Base-by-base conservation (phyloP, 306 rosid species). In the Vigna unguiculata region DNA sequence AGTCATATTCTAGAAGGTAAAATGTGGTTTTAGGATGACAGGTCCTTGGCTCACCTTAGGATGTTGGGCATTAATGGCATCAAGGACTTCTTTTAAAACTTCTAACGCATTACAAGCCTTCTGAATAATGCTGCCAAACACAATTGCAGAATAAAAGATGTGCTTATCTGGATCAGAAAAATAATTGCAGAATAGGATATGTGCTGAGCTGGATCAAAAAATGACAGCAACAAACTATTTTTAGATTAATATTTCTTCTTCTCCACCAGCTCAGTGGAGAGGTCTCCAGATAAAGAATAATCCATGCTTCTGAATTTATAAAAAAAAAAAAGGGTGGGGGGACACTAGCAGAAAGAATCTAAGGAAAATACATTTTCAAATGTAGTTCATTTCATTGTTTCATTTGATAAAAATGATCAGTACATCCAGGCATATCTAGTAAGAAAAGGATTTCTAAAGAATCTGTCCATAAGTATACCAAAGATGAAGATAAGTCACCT, bases 21-120 rank as follows among this genome's bases (percentile, higher is more conserved):
- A 54, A 63, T 74, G 69, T 57, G 78, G 62, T 67, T 78, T 52
- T 40, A 81, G 72, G 32, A 40, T 53, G 36, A 48, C 7, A 76
- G 45, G 64, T 86, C 68, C 76, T 52, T 67, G 65, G 73, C 82
- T 69, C 73, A 94, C 98, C 98, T 91, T 91, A 54, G 94, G 85
- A 85, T 82, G 77, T 41, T 80, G 93, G 76, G 86, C 58, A 83
- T 89, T 89, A 72, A 90, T 83, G 28, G 96, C 95, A 72, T 92
- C 97, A 55, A 91, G 91, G 57, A 94, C 98, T 80, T 94, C 98
- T 77, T 85, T 91, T 61, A 94, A 86, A 71, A 94, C 88, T 75
- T 91, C 91, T 75, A 87, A 84, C 41, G 87, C 94, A 83, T 90
- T 94, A 30, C 82, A 71, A 59, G 98, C 98, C 86, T 90, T 94